These are phyloP conservation scores for Elsinoe australis DNA, from an alignment of 2,329 filamentous ascomycete species.

Conservation along the genomic window DNA sequence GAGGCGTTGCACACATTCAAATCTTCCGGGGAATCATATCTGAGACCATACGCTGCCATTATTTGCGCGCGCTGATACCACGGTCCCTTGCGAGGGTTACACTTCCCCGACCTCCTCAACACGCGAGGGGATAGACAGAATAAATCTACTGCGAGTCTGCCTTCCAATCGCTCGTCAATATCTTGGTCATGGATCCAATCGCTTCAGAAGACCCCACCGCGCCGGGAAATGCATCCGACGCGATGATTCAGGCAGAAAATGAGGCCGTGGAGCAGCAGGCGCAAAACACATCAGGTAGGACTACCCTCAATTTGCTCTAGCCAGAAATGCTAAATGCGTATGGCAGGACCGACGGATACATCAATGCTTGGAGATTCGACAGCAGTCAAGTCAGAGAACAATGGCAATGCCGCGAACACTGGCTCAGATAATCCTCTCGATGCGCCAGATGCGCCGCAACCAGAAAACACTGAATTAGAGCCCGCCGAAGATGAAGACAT, in stretches of 20 bases:
- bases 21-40: not conserved
- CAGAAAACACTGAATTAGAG: slow-evolving; percentile 29
- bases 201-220: slow-evolving; percentile 22
- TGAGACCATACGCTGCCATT: not conserved
- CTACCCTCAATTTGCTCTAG: not conserved
- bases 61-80: not conserved
- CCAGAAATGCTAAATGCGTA: not conserved
- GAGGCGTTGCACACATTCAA: not conserved
- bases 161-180: not conserved
- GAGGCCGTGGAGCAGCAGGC: slow-evolving; percentile 27
- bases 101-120: not conserved
- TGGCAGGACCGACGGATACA: slow-evolving; percentile 25
- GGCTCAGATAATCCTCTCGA: slow-evolving; percentile 35
- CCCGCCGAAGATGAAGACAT: slow-evolving; percentile 38
- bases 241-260: slow-evolving; percentile 31
- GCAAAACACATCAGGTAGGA: slow-evolving; percentile 22
- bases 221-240: slow-evolving; percentile 30
- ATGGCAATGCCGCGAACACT: slow-evolving; percentile 13
- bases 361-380: slow-evolving; percentile 29
- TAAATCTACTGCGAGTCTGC: not conserved
- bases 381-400: slow-evolving; percentile 18
- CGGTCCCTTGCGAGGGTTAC: no score
- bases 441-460: slow-evolving; percentile 30
- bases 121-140: slow-evolving; percentile 1
- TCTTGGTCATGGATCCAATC: slow-evolving; percentile 18